These are phyloP conservation scores for Penicillium decumbens DNA, from an alignment of 2,329 filamentous ascomycete genomes.

Conservation along the genomic window DNA sequence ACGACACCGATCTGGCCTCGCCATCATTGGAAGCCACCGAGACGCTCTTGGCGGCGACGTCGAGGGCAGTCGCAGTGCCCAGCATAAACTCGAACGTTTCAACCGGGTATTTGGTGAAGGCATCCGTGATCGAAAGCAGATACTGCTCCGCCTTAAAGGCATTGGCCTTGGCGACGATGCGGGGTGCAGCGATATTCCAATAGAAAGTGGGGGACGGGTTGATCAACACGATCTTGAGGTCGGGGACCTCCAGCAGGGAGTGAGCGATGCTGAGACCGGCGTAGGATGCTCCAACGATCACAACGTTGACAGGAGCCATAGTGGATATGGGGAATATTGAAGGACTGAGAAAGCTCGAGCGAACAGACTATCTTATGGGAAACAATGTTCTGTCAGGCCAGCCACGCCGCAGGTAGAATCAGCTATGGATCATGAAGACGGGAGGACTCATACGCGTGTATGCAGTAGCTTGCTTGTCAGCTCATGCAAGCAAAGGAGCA, in stretches of 20 bases:
- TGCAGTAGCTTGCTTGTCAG: neutral
- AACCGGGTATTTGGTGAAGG: slow-evolving; percentile 49
- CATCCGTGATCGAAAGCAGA: slow-evolving; percentile 47
- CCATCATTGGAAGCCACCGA: slow-evolving; percentile 37
- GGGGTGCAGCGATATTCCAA: slow-evolving; percentile 52
- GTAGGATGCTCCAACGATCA: slow-evolving; percentile 39
- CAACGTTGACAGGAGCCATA: slow-evolving; percentile 24
- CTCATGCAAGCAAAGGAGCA: neutral
- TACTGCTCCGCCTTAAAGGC: slow-evolving; percentile 47
- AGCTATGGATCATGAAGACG: neutral
- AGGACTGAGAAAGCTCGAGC: neutral
- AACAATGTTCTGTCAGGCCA: neutral
- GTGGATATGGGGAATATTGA: neutral
- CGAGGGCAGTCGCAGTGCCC: slow-evolving; percentile 47
- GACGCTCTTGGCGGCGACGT: slow-evolving; percentile 44
- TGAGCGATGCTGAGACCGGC: slow-evolving; percentile 37
- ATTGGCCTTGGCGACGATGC: slow-evolving; percentile 48
- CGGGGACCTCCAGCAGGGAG: slow-evolving; percentile 33
- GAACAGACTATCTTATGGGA: slow-evolving; percentile 8
- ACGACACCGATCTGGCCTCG: slow-evolving; percentile 35
- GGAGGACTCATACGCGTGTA: too few species aligned
- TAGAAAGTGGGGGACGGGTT: slow-evolving; percentile 52
- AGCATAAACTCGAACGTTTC: slow-evolving; percentile 50
- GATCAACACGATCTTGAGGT: slow-evolving; percentile 50
- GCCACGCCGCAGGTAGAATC: neutral